Conservation (phyloP, 2,329 filamentous ascomycete genomes). For the Scedosporium dehoogii region DNA sequence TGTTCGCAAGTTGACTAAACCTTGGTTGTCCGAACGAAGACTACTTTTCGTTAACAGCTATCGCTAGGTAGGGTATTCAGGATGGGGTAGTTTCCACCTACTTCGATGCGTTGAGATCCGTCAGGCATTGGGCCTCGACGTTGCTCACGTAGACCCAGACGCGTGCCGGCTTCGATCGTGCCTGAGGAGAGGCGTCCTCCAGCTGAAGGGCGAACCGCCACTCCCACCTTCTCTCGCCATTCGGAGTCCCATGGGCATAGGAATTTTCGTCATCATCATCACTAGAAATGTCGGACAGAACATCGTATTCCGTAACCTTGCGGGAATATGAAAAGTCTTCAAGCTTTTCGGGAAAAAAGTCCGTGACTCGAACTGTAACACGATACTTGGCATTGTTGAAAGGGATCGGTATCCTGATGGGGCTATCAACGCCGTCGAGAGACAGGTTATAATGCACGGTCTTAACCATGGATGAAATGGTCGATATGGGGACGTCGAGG, state of each 20-base stretch:
- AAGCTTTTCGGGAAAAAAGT: constrained; percentile 63
- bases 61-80: background rate
- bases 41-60: constrained; percentile 22
- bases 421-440: constrained; percentile 23
- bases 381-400: constrained; percentile 68
- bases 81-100: constrained; percentile 12
- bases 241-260: constrained; percentile 8
- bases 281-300: constrained; percentile 33
- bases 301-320: constrained; percentile 33
- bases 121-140: constrained; percentile 36
- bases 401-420: constrained; percentile 40
- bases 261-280: constrained; percentile 18
- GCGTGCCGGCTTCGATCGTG: constrained; percentile 15
- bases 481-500: background rate
- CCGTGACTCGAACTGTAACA: constrained; percentile 63
- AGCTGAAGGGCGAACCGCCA: constrained; percentile 77
- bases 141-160: constrained; percentile 60
- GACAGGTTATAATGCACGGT: constrained; percentile 29
- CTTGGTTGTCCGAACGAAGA: constrained; percentile 41
- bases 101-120: constrained; percentile 37
- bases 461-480: constrained; percentile 25
- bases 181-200: constrained; percentile 47
- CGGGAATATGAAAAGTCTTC: constrained; percentile 57
- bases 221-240: constrained; percentile 48
- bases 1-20: constrained; percentile 50